A percentile compares a stretch with the other conserved stretches of the same genome.
These are phyloP conservation scores for Trypanosoma lewisi DNA, from an alignment of 208 protist species.

Conservation along the genomic window DNA sequence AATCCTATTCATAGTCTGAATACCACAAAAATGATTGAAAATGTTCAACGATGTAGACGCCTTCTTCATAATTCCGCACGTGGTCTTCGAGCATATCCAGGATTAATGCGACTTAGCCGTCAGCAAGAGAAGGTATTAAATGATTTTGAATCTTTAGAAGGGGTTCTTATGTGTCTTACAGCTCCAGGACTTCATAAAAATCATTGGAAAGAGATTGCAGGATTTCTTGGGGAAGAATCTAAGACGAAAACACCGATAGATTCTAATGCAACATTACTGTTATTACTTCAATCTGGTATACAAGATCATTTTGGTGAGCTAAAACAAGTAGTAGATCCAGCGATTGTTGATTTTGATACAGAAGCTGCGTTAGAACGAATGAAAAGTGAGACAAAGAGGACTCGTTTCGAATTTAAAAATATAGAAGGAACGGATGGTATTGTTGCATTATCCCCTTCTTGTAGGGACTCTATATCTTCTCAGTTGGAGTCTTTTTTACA, in stretches of 20 bases:
- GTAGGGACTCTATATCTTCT: conserved; percentile 28
- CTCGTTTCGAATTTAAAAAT: conserved; percentile 52
- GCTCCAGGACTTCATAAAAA: conserved; percentile 77
- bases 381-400: conserved; percentile 81
- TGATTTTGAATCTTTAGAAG: conserved; percentile 73
- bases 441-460: conserved; percentile 26
- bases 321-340: conserved; percentile 57
- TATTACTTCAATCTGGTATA: conserved; percentile 67
- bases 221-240: conserved; percentile 46
- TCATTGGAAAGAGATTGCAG: conserved; percentile 87
- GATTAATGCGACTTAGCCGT: conserved; percentile 68
- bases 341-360: conserved; percentile 70
- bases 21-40: conserved; percentile 61
- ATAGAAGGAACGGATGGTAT: conserved; percentile 20
- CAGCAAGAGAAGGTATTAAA: conserved; percentile 78
- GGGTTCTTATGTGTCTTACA: conserved; percentile 68
- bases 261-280: conserved; percentile 52
- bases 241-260: conserved; percentile 51
- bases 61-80: conserved; percentile 73
- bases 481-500: conserved; percentile 61
- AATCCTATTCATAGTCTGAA: conserved; percentile 54
- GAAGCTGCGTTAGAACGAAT: conserved; percentile 81
- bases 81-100: conserved; percentile 60
- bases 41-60: conserved; percentile 71
- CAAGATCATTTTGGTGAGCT: conserved; percentile 53